A percentile compares a stretch with the other conserved stretches of the same genome.
Conservation (phyloP, 495 filamentous ascomycete species). For the Xylaria cubensis region DNA sequence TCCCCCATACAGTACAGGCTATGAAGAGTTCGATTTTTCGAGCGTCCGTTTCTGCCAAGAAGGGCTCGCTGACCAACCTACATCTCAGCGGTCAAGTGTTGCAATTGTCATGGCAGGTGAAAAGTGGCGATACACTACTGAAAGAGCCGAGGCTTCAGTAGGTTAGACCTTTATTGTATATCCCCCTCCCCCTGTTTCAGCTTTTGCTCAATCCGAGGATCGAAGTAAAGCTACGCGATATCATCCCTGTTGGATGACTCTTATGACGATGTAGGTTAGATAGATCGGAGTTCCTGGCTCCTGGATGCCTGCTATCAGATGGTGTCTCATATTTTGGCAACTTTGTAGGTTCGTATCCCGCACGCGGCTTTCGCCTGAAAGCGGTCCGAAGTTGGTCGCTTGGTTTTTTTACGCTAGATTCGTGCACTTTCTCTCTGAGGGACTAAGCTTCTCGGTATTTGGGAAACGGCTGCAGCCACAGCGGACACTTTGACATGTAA, state of each 20-base stretch:
- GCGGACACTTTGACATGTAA: slow-evolving; percentile 15
- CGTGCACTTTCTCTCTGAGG: not conserved
- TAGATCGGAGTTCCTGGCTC: not conserved
- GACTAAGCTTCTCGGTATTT: slow-evolving; percentile 19
- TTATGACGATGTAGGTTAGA: not conserved
- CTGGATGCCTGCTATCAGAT: not conserved
- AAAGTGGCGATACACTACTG: not conserved
- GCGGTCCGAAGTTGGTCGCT: not conserved
- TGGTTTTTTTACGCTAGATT: not conserved
- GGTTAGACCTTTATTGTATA: not conserved
- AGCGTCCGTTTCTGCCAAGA: not conserved
- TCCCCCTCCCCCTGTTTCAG: slow-evolving; percentile 18
- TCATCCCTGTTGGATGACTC: not conserved
- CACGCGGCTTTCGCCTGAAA: not conserved
- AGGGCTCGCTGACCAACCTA: not conserved
- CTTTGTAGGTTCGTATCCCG: not conserved
- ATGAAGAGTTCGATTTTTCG: not conserved
- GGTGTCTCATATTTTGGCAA: not conserved
- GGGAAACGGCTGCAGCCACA: slow-evolving; percentile 23
- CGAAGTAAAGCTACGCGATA: not conserved
- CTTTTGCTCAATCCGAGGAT: slow-evolving; percentile 12
- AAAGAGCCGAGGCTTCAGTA: slow-evolving; percentile 9
- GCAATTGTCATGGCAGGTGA: not conserved
- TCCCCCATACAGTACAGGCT: slow-evolving; percentile 5
- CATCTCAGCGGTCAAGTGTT: not conserved